Base-by-base conservation (phyloP, 768 basidiomycete species). In the Russula vinacea region DNA sequence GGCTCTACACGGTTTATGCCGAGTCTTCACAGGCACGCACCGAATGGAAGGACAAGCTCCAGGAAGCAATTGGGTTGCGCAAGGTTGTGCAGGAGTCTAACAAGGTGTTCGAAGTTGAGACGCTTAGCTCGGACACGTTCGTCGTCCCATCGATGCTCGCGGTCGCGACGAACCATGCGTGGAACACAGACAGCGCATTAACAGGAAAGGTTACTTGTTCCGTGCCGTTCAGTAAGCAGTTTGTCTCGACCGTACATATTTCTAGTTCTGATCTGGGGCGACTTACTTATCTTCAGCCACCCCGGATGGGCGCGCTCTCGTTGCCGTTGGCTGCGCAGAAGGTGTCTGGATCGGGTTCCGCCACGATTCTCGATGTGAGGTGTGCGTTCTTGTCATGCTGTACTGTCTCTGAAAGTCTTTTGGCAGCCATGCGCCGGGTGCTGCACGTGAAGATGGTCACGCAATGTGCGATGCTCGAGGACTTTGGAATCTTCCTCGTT, bases 271-370 rank as follows among this genome's bases (percentile, higher is more conserved):
- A 45, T 24, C 16, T 8, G 16, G 39, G 39, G 32, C 2, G 5
- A 22, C 44, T 33, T 47, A 2, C 16, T 51, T 26, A 4, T 19
- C 39, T 69, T 6, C 64, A 96, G 92, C 83, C 65, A 94, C 91
- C 6, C 79, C 87, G 6, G 94, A 98, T 72, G 88, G 89, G 6
- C 85, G 93, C 29, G 85, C 85, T 14, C 80, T 99, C 16, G 90
- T 98, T 45, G 93, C 95, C 0, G 87, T 98, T 69, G 97, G 95
- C 9, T 97, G 94, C 73, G 88, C 90, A 0, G 94, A 97, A 71
- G 97, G 97, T 35, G 90, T 97, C 24, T 97, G 92, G 90, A 94
- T 97, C 63, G 94, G 94, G 0, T 88, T 94, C 74, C 83, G 91
- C 45, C 90, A 92, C 67, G 90, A 96, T 74, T 88, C 94, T 2